These are phyloP conservation scores for Wakefieldia striispora DNA, from an alignment of 768 basidiomycete species.

Conservation along the genomic window DNA sequence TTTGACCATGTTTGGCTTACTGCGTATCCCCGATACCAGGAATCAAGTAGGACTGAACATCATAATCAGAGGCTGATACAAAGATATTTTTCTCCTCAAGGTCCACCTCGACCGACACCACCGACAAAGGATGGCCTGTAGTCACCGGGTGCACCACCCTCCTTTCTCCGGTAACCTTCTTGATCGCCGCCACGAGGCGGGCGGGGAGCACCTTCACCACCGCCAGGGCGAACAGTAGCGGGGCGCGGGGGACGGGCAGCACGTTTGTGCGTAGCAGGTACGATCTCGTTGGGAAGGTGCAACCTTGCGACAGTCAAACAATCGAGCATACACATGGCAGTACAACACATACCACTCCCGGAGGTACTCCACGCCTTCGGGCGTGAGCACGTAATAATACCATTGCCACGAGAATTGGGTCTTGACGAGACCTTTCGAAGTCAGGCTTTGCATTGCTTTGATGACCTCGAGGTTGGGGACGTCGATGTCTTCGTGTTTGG, in stretches of 20 bases:
- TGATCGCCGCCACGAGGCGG: conserved; percentile 78
- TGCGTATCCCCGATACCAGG: too few relatives aligned
- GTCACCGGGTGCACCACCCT: conserved; percentile 83
- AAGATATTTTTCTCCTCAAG: conserved; percentile 42
- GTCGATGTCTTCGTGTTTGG: conserved; percentile 90
- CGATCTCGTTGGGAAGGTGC: conserved; percentile 93
- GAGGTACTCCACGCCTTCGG: conserved; percentile 96
- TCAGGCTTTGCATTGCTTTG: conserved; percentile 69
- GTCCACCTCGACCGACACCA: conserved; percentile 86
- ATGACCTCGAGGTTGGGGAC: conserved; percentile 70
- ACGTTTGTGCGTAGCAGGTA: conserved; percentile 97
- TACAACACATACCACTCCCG: conserved; percentile 65
- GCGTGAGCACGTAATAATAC: conserved; percentile 97
- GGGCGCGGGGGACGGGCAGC: conserved; percentile 85
- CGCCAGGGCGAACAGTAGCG: conserved; percentile 67
- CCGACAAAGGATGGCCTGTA: conserved; percentile 80
- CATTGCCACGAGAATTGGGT: conserved; percentile 99
- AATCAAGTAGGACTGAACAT: too few relatives aligned
- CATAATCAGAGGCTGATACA: too few relatives aligned
- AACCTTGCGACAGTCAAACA: conserved; percentile 49
- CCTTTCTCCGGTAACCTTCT: conserved; percentile 81
- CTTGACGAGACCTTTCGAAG: conserved; percentile 85
- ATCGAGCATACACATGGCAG: too few relatives aligned
- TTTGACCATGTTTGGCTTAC: conserved; percentile 25
- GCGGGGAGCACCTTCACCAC: conserved; percentile 79